A percentile compares a stretch with the other conserved stretches of the same genome.
Evolutionary conservation across 202 grass and related monocot genomes (phyloP).

Genomic region (Setaria italica): DNA sequence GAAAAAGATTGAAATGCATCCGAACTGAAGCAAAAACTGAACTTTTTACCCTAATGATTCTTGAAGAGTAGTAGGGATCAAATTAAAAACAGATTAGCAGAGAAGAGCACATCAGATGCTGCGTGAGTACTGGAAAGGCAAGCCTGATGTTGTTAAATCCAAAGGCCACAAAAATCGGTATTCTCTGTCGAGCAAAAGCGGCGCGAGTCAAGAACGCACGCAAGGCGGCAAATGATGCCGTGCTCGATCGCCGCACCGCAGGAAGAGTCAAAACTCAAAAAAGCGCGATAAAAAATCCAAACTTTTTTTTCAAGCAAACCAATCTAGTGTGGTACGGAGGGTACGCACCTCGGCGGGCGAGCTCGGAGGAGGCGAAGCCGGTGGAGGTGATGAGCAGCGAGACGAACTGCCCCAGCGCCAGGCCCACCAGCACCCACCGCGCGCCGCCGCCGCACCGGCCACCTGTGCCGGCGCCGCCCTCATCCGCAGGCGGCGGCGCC

Average conservation of each 20-base stretch:
- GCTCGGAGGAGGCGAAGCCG: slow-evolving; percentile 83
- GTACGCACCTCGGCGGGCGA: slow-evolving; percentile 73
- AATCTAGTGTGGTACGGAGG: not conserved
- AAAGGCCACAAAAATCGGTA: too few species aligned
- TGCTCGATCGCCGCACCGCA: not conserved
- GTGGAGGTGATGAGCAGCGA: slow-evolving; percentile 91
- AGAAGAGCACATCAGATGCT: slow-evolving; percentile 19
- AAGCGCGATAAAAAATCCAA: not conserved
- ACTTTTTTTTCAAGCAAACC: not conserved
- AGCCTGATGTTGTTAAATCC: not conserved
- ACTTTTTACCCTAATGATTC: not conserved
- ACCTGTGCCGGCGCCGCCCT: not conserved
- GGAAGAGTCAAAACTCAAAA: slow-evolving; percentile 51
- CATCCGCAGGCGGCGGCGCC: slow-evolving; percentile 42
- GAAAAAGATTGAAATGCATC: not conserved
- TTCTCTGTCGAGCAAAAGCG: slow-evolving; percentile 28
- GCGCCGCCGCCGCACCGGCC: slow-evolving; percentile 29
- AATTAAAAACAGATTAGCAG: not conserved
- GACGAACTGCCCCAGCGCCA: slow-evolving; percentile 82
- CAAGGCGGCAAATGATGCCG: not conserved
- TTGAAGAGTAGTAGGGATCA: not conserved
- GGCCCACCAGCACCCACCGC: slow-evolving; percentile 52
- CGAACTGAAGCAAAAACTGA: slow-evolving; percentile 8
- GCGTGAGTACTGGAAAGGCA: slow-evolving; percentile 5
- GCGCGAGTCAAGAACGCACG: not conserved